Evolutionary conservation across 129 eudicot genomes (phyloP).

Genomic region (Calendula officinalis): DNA sequence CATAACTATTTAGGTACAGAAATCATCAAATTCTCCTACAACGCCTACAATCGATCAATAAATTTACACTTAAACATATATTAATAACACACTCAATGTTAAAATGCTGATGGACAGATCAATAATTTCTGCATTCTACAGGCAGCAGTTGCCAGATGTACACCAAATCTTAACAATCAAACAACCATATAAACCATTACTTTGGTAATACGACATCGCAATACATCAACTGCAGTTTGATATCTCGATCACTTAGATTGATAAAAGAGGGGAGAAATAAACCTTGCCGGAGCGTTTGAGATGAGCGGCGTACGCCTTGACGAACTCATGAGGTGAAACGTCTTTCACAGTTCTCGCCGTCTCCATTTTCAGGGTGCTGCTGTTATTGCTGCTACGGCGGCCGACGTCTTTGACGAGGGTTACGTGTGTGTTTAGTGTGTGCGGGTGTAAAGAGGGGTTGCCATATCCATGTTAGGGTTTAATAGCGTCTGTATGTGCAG

Average conservation of each 20-base stretch:
- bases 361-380: constrained; percentile 20
- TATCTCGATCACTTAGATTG: not conserved
- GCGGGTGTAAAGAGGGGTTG: constrained; percentile 23
- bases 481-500: constrained; percentile 9
- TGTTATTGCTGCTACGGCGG: constrained; percentile 33
- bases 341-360: constrained; percentile 31
- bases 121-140: too few relatives aligned
- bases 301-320: constrained; percentile 31
- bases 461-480: constrained; percentile 31
- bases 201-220: too few relatives aligned
- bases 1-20: too few relatives aligned
- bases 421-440: constrained; percentile 30
- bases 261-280: not conserved
- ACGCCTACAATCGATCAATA: too few relatives aligned
- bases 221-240: not conserved
- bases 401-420: constrained; percentile 14
- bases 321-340: constrained; percentile 31
- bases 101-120: too few relatives aligned
- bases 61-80: too few relatives aligned
- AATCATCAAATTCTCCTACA: too few relatives aligned
- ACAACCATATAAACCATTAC: too few relatives aligned
- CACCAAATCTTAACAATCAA: too few relatives aligned
- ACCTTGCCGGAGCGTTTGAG: constrained; percentile 34
- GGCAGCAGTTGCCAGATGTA: too few relatives aligned
- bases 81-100: too few relatives aligned